phyloP scores from a whole-genome alignment of 768 basidiomycete species.

The Lactarius tabidus region DNA sequence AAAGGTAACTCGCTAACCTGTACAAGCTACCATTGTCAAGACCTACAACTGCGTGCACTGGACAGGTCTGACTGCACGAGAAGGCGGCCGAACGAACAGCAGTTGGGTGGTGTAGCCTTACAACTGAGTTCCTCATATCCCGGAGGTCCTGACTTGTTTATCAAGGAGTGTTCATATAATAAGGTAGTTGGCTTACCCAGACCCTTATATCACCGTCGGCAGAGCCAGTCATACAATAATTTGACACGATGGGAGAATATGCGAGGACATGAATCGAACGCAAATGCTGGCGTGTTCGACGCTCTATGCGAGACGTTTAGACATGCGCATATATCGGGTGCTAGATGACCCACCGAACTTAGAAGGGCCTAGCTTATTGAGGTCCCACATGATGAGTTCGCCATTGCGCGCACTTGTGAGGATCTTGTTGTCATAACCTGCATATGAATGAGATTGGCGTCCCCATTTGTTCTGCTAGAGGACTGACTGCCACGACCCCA shows the following conservation, averaged over 20 bases:
- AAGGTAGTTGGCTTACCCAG: constrained; percentile 50
- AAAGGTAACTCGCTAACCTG: constrained; percentile 37
- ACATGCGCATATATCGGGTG: neutral
- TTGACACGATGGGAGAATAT: constrained; percentile 60
- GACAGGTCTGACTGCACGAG: constrained; percentile 60
- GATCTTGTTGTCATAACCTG: constrained; percentile 71
- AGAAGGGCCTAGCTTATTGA: constrained; percentile 57
- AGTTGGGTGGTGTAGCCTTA: constrained; percentile 66
- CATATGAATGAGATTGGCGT: neutral
- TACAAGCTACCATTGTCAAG: constrained; percentile 44
- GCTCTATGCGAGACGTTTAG: constrained; percentile 41
- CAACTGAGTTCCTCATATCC: constrained; percentile 61
- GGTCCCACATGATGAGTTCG: constrained; percentile 80
- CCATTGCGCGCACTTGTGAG: constrained; percentile 78
- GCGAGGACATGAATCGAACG: constrained; percentile 69
- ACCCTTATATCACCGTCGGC: constrained; percentile 77
- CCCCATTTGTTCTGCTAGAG: neutral
- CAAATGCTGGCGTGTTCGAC: constrained; percentile 61
- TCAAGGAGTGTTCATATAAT: neutral
- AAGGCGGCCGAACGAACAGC: constrained; percentile 67
- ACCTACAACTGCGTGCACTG: constrained; percentile 55
- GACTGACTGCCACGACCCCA: constrained; percentile 67
- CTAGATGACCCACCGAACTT: constrained; percentile 56
- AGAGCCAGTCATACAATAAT: constrained; percentile 76
- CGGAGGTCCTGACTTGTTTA: constrained; percentile 56